Percentiles rank a stretch among this genome's conserved stretches.
Conservation (phyloP, 495 filamentous ascomycete species). For the Podospora pseudopauciseta region DNA sequence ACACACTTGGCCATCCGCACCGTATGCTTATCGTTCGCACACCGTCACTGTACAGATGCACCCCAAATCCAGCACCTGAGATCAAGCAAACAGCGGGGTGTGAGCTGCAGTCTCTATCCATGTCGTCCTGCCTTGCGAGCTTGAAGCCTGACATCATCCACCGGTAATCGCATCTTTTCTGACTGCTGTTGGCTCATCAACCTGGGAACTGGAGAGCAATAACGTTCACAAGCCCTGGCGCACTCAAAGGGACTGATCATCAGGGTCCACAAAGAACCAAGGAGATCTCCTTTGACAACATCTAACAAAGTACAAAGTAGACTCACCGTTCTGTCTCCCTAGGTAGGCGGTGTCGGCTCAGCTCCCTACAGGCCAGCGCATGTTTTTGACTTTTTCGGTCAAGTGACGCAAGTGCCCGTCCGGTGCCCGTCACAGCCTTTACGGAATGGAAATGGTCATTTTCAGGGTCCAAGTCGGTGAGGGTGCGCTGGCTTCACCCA, state of each 20-base stretch:
- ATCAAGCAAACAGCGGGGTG: not conserved
- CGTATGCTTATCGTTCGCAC: not conserved
- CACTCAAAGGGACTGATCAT: not conserved
- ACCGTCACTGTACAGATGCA: not conserved
- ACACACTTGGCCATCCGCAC: not conserved
- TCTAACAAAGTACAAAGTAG: not conserved
- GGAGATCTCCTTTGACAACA: not conserved
- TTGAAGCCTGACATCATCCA: constrained; percentile 9
- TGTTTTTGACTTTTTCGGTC: constrained; percentile 10
- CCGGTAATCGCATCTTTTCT: not conserved
- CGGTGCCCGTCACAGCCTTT: constrained; percentile 8
- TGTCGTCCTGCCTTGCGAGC: not conserved
- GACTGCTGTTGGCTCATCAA: not conserved
- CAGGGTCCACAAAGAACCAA: not conserved
- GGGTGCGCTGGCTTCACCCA: not conserved
- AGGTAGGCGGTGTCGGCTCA: constrained; percentile 1
- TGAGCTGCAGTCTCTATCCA: not conserved
- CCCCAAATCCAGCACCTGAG: not conserved
- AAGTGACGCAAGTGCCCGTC: constrained; percentile 15
- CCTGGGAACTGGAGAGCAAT: no score
- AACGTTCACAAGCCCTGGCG: not conserved
- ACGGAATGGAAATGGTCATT: constrained; percentile 18
- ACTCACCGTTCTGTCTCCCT: not conserved
- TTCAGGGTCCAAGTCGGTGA: constrained; percentile 2
- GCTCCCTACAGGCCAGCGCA: not conserved